A percentile compares a stretch with the other conserved stretches of the same genome.
Conservation (phyloP, 1,284 basidiomycete genomes). For the Thecaphora frezii region DNA sequence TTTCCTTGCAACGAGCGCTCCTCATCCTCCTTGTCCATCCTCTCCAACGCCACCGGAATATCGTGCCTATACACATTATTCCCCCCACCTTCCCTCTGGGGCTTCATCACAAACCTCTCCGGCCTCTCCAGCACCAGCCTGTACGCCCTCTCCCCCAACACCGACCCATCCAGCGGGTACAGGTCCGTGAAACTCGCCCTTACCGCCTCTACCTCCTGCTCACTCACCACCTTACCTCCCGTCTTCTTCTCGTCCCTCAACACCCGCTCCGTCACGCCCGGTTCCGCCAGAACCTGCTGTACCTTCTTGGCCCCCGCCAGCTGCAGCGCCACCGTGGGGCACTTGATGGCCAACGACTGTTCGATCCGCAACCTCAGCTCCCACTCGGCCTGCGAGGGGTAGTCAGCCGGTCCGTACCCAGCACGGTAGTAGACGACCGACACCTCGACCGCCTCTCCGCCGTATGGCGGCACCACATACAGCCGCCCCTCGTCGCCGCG, state of each 20-base stretch:
- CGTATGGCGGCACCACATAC: slow-evolving; percentile 4
- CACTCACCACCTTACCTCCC: not conserved
- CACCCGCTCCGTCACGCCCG: slow-evolving; percentile 75
- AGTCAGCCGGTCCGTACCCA: slow-evolving; percentile 84
- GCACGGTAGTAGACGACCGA: slow-evolving; percentile 84
- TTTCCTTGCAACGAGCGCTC: no score
- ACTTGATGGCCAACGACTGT: slow-evolving; percentile 82
- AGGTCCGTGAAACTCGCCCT: slow-evolving; percentile 35
- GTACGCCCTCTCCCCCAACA: slow-evolving; percentile 63
- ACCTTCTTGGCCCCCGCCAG: slow-evolving; percentile 95
- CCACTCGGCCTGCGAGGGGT: slow-evolving; percentile 69
- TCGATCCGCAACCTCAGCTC: slow-evolving; percentile 75
- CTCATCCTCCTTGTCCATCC: slow-evolving; percentile 69
- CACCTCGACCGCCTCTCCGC: slow-evolving; percentile 65
- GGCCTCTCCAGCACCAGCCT: slow-evolving; percentile 65
- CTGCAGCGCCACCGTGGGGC: slow-evolving; percentile 85
- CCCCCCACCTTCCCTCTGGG: slow-evolving; percentile 93
- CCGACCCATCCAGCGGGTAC: slow-evolving; percentile 61
- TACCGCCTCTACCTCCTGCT: slow-evolving; percentile 9
- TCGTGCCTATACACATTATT: slow-evolving; percentile 89
- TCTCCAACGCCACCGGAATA: slow-evolving; percentile 76
- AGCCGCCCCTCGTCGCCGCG: not conserved
- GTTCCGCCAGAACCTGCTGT: slow-evolving; percentile 81
- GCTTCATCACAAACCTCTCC: slow-evolving; percentile 80
- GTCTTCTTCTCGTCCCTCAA: slow-evolving; percentile 7